Base-by-base conservation (phyloP, 306 rosid genomes). In the Acacia melanoxylon region DNA sequence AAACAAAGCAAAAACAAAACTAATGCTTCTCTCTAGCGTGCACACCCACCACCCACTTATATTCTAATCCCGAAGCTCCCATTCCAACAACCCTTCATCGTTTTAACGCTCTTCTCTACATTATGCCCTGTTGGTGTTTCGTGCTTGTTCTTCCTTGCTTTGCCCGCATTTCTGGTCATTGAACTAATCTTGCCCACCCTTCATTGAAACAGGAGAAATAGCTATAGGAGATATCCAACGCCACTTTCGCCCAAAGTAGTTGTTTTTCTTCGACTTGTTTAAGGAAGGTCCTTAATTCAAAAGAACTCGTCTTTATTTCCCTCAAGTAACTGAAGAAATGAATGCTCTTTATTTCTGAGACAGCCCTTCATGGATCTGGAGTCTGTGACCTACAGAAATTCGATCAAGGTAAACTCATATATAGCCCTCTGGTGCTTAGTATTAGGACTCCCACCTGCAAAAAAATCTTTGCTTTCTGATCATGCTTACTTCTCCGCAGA, bases 311-410 rank as follows among this genome's bases (percentile, higher is more conserved):
- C 86, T 75, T 74, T 54, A 29, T 74, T 67, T 78, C 73, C 45
- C 86, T 72, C 76, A 76, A 75, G 83, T 80, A 40, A 69, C 76
- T 75, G 29, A 71, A 72, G 79, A 61, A 82, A 85, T 87, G 93
- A 81, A 31, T 85, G 68, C 84, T 81, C 40, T 73, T 49, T 82
- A 83, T 73, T 78, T 87, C 73, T 82, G 22, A 86, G 68, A 65
- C 66, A 82, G 42, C 65, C 86, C 75, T 66, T 80, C 84, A 95
- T 95, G 98, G 98, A 95, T 91, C 91, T 89, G 84, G 95, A 93
- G 83, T 84, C 93, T 49, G 91, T 87, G 78, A 82, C 82, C 77
- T 80, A 78, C 81, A 81, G 37, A 59, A 89, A 84, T 85, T 85
- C 92, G 81, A 72, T 83, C 74, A 95, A 95, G 98, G 98, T 95